Evolutionary conservation across 2,329 filamentous ascomycete genomes (phyloP).

Genomic region (Aspergillus persii): DNA sequence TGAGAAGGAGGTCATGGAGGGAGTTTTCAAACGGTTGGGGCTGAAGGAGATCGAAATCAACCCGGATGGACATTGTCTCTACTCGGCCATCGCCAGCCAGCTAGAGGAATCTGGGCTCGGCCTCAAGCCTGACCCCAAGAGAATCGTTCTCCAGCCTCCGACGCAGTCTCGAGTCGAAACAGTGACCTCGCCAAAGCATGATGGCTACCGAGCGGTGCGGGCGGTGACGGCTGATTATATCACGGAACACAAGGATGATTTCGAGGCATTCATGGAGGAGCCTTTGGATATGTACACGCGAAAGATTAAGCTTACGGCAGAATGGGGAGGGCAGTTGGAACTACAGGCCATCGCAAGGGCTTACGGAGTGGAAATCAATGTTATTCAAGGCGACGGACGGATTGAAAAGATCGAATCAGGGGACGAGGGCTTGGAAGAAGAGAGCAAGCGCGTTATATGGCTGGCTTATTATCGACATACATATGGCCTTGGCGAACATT

Average conservation of each 20-base stretch:
- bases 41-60: conserved; percentile 75
- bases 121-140: conserved; percentile 36
- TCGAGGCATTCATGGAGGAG: conserved; percentile 83
- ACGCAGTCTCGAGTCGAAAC: conserved; percentile 33
- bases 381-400: conserved; percentile 77
- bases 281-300: conserved; percentile 68
- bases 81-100: conserved; percentile 87
- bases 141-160: conserved; percentile 31
- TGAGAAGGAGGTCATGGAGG: conserved; percentile 69
- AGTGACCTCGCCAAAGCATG: conserved; percentile 36
- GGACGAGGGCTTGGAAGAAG: conserved; percentile 39
- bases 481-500: conserved; percentile 94
- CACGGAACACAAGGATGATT: conserved; percentile 69
- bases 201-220: conserved; percentile 66
- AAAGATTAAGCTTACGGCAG: conserved; percentile 81
- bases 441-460: conserved; percentile 68
- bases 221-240: conserved; percentile 76
- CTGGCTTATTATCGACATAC: conserved; percentile 92
- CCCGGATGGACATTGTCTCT: conserved; percentile 93
- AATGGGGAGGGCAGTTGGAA: conserved; percentile 96
- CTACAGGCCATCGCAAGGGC: conserved; percentile 76
- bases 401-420: conserved; percentile 70
- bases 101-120: conserved; percentile 52
- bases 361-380: conserved; percentile 76
- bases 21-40: conserved; percentile 60